These are phyloP conservation scores for Mycena vitilis DNA, from an alignment of 768 basidiomycete species.

Conservation along the genomic window DNA sequence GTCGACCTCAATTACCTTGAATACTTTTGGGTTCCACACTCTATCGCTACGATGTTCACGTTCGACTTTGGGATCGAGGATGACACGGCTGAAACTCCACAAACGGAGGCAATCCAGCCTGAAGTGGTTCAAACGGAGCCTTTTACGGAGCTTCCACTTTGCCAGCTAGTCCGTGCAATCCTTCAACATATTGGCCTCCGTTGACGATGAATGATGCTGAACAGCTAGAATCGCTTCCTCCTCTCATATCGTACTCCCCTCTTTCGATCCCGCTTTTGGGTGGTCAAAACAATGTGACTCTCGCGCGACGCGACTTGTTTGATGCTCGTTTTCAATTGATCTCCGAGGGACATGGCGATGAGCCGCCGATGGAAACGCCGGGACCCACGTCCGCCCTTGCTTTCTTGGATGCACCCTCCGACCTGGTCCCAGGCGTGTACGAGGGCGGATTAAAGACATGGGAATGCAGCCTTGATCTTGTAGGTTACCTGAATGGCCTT, in stretches of 20 bases:
- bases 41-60: conserved; percentile 24
- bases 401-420: conserved; percentile 86
- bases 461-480: conserved; percentile 94
- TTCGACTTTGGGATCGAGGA: conserved; percentile 34
- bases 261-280: conserved; percentile 61
- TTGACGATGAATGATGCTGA: conserved; percentile 11
- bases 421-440: conserved; percentile 91
- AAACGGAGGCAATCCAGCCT: neutral
- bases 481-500: conserved; percentile 66
- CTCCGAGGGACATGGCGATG: conserved; percentile 56
- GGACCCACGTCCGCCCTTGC: conserved; percentile 54
- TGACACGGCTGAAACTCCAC: neutral
- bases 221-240: conserved; percentile 78
- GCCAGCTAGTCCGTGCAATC: conserved; percentile 48
- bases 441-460: conserved; percentile 98
- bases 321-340: conserved; percentile 97
- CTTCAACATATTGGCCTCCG: conserved; percentile 22
- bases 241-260: conserved; percentile 84
- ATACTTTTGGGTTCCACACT: no score
- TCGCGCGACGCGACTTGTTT: conserved; percentile 89
- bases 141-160: conserved; percentile 26
- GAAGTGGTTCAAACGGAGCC: conserved; percentile 19
- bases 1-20: no score
- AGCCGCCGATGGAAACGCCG: conserved; percentile 21
- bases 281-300: conserved; percentile 45